Evolutionary conservation across 192 early-diverging fungal genomes (phyloP), one percentile per base, ranked within the genome.

Genomic region (Podochytrium sp.): DNA sequence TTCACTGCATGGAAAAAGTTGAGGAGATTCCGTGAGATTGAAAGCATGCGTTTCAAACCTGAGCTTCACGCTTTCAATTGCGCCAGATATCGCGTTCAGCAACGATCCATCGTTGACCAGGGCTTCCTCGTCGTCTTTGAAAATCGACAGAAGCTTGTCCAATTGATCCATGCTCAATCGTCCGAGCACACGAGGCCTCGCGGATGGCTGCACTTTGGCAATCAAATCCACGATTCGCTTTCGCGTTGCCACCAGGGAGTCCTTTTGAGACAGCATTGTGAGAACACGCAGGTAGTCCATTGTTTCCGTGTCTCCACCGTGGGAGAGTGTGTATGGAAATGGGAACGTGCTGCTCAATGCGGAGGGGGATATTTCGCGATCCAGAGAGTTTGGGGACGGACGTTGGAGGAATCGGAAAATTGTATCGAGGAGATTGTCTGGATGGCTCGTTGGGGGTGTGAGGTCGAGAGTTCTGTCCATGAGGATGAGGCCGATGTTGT

Each of bases 171-270:
- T 7, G 3, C 23, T 74, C 1, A 74, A 1, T 23, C 39, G 41
- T 14, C 72, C 72, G 3, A 74, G 30, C 39, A 74, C 62, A 16
- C 61, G 38, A 18, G 72, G 72, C 14, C 50, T 23, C 33, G 16
- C 3, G 7, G n/a, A 27, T 7, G 59, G 59, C 33, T 53, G 47
- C 29, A 63, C 49, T 33, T 60, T 57, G 1, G 37, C 71, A 61
- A 73, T 61, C 30, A 74, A 30, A 37, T 74, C 72, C 40, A 74
- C 72, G 7, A 74, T 3, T 5, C 72, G 40, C 51, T 74, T 74
- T 18, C 72, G 59, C 10, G 29, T 30, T n/a, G 72, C 61, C 58
- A 74, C 72, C 5, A 64, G 43, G 27, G 47, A 29, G 23, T 74
- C 72, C 35, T 74, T 74, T 25, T 12, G 18, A 1, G 39, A 30